Conservation (phyloP, 345 rosid species). For the Linum tenue region DNA sequence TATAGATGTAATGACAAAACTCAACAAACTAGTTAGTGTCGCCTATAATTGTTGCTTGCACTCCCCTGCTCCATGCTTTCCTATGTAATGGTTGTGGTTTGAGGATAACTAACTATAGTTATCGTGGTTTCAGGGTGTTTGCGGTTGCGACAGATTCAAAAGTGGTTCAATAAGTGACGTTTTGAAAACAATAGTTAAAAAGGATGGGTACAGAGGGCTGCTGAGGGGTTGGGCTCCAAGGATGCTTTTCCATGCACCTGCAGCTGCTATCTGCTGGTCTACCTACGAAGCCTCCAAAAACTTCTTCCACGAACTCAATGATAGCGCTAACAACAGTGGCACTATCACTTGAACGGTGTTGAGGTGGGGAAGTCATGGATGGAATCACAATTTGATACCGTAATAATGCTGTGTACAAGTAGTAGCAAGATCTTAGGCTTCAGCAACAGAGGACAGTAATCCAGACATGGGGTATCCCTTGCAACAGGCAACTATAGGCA, state of each 20-base stretch:
- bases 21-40: too few species aligned
- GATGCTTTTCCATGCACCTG: conserved; percentile 99
- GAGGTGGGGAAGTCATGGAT: not conserved
- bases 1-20: too few species aligned
- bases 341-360: conserved; percentile 1
- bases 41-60: too few species aligned
- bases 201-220: conserved; percentile 83
- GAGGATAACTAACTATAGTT: not conserved
- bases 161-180: conserved; percentile 65
- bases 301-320: conserved; percentile 58
- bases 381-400: not conserved
- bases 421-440: not conserved
- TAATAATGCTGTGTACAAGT: not conserved
- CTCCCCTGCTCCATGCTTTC: too few species aligned
- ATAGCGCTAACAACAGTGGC: conserved; percentile 25
- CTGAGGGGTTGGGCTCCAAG: conserved; percentile 93
- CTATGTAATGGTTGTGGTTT: too few species aligned
- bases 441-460: not conserved
- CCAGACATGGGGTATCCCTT: not conserved
- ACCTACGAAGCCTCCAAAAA: conserved; percentile 71
- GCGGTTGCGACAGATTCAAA: conserved; percentile 89
- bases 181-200: conserved; percentile 45
- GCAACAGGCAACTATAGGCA: not conserved
- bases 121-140: conserved; percentile 61
- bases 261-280: conserved; percentile 98